These are phyloP conservation scores for Coniochaeta prunicola DNA, from an alignment of 2,329 filamentous ascomycete species.

Conservation along the genomic window DNA sequence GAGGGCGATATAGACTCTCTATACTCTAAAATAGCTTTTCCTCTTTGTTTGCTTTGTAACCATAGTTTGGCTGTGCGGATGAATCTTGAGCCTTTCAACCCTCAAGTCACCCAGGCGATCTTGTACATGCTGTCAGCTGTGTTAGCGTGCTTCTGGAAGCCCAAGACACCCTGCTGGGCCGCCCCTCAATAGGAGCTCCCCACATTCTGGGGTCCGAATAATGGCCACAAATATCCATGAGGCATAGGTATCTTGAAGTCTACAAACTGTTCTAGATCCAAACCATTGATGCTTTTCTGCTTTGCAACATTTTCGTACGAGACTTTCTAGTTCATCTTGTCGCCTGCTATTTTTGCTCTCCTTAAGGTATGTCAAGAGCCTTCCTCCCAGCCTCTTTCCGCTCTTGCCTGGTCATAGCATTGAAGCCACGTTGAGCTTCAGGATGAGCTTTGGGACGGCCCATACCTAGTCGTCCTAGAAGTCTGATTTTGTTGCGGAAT, in stretches of 20 bases:
- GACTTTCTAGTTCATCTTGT: background rate
- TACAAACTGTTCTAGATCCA: background rate
- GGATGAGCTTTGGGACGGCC: background rate
- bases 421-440: background rate
- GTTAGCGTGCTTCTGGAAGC: background rate
- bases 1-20: too few species aligned
- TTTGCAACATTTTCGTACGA: background rate
- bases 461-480: background rate
- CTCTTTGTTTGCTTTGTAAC: too few species aligned
- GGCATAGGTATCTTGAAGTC: background rate
- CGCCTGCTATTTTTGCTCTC: background rate
- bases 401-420: background rate
- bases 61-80: too few species aligned
- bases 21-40: too few species aligned
- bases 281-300: background rate
- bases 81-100: too few species aligned
- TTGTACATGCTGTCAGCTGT: background rate
- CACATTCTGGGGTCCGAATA: background rate
- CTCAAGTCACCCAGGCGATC: too few species aligned
- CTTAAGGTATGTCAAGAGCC: background rate
- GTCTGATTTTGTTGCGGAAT: background rate
- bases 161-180: background rate
- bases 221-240: background rate
- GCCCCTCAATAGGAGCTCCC: constrained; percentile 1
- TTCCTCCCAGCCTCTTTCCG: background rate